Base-by-base conservation (phyloP, 2,329 filamentous ascomycete species). In the Diplodia mutila region DNA sequence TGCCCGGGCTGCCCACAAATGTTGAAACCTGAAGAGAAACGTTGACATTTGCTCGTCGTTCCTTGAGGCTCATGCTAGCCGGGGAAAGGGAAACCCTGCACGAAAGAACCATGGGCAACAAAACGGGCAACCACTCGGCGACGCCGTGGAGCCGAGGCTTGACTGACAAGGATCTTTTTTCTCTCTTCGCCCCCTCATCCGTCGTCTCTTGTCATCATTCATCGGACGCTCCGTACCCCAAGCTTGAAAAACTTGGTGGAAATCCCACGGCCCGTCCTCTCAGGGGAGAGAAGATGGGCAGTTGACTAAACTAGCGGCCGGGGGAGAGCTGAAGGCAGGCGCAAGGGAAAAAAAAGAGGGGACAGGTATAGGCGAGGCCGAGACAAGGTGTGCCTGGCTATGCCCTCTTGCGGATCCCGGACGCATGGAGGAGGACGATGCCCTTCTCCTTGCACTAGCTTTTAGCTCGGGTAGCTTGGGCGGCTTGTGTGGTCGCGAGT, bases 341-440 rank as follows among this genome's bases (percentile, higher is more conserved):
- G 52, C 1, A 7, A 37, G 34, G 11, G 34, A 37, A 37, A 37
- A 37, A 37, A 37, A 34, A 34, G 34, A 37, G 34, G 34, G 12
- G 57, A 48, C 25, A 61, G 27, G 57, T 11, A 37, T 51, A 63
- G 59, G 59, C 59, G 59, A 63, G 42, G 59, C 59, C 59, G 59
- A 63, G 46, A 63, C 59, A 16, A 48, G 59, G 59, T 51, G 29
- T 25, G n/a, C 59, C 59, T 51, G 27, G 59, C 42, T 16, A 32
- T 48, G 59, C 14, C 32, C 46, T 21, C 27, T 25, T 63, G 42
- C 59, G 42, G 46, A 42, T 39, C 23, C 57, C 39, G 21, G 39
- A 23, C 27, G 55, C 55, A 37, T 37, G 11, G 8, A 12, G 34
- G 34, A 37, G 34, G 34, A 25, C 27, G 27, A 12, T 21, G 53